Evolutionary conservation across 208 protist species (phyloP), one percentile per base, ranked within the genome.

Genomic region (Acanthamoeba healyi): DNA sequence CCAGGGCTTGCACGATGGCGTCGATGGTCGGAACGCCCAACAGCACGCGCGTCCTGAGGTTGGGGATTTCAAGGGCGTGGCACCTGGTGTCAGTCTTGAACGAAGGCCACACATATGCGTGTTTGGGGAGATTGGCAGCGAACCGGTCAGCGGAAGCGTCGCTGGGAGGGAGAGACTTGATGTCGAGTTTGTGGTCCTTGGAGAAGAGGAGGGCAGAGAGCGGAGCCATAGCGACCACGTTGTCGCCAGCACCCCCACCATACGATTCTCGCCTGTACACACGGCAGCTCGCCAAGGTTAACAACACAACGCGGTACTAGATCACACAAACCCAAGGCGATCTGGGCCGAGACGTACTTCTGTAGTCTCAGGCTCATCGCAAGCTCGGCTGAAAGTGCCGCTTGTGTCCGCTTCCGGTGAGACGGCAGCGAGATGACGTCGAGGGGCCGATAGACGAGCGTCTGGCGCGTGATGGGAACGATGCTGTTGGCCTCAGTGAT

Each of bases 131-230:
- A n/a, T n/a, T n/a, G n/a, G n/a, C n/a, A n/a, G 24, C 38, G 32
- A 9, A 82, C 72, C 38, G 72, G 72, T 29, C 72, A n/a, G 26
- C 72, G 34, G 72, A 22, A 29, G 72, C 34, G 17, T 82, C 72
- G 72, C 38, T 24, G 38, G 51, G 5, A 7, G 72, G 38, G 42
- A 82, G 72, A 7, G 72, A 34, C 40, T 51, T 82, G 72, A 82
- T 22, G 42, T 82, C 72, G 72, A 82, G 72, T 24, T 82, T 82
- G 72, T 82, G 72, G 42, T 82, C 72, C 42, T 82, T 82, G 38
- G 72, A 82, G 10, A 38, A 54, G 72, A 82, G 72, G 19, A 82
- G 5, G 17, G 72, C 72, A 9, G 72, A 54, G 34, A 82, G 19
- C 24, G 38, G 72, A 4, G 72, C 72, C 72, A 82, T 82, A 17